These are phyloP conservation scores for Coelastrella sp. DNA, from an alignment of 139 green algal genomes.

Conservation along the genomic window DNA sequence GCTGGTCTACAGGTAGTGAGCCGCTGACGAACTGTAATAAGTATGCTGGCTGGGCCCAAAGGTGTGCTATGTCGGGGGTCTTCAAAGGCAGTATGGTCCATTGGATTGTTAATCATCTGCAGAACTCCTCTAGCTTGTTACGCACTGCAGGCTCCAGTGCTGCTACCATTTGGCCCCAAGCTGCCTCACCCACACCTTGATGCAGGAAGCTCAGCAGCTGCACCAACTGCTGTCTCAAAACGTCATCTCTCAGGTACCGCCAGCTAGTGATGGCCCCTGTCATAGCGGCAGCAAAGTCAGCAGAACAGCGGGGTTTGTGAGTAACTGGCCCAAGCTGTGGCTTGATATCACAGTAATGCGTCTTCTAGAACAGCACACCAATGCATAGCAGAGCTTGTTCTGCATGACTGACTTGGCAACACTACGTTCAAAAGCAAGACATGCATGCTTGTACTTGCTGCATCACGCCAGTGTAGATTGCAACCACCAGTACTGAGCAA, in stretches of 20 bases:
- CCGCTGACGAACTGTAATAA: no score
- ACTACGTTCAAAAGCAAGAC: no score
- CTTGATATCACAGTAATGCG: no score
- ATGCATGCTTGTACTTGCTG: no score
- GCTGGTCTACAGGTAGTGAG: no score
- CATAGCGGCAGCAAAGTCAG: not conserved
- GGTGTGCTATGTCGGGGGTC: no score
- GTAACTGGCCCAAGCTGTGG: no score
- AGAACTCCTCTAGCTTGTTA: slow-evolving; percentile 67
- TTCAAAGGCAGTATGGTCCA: no score
- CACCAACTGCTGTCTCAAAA: slow-evolving; percentile 66
- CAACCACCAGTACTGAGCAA: not conserved
- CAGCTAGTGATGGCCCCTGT: slow-evolving; percentile 74
- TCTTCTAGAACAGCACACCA: not conserved
- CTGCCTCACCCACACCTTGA: slow-evolving; percentile 34
- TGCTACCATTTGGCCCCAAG: slow-evolving; percentile 57
- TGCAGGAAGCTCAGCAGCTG: slow-evolving; percentile 70
- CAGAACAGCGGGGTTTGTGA: not conserved
- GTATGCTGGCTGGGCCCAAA: no score
- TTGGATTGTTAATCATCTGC: not conserved
- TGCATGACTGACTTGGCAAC: no score
- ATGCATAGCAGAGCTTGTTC: no score
- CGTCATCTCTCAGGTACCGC: slow-evolving; percentile 66
- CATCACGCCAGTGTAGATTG: not conserved
- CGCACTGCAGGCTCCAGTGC: slow-evolving; percentile 55